Percentiles rank a stretch among this genome's conserved stretches.
phyloP scores from a whole-genome alignment of 345 rosid genomes.

The Eucalyptus sp. region DNA sequence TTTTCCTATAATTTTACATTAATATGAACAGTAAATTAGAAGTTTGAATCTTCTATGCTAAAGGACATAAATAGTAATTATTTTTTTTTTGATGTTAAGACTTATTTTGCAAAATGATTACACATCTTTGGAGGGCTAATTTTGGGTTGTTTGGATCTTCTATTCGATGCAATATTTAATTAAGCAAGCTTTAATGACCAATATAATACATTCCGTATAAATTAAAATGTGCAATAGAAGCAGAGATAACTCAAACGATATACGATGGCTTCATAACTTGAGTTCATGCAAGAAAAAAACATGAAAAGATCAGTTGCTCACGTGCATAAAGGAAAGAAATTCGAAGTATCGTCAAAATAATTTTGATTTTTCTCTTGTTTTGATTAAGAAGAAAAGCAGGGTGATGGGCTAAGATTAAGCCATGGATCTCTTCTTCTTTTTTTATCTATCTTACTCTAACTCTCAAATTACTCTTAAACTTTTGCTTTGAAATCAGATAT shows the following conservation, averaged over 20 bases:
- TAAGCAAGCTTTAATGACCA: too few relatives aligned
- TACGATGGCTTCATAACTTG: neutral
- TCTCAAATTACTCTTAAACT: too few relatives aligned
- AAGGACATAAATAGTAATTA: neutral
- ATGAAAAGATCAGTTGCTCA: neutral
- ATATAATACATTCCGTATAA: too few relatives aligned
- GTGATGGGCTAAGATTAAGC: neutral
- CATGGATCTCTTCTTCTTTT: too few relatives aligned
- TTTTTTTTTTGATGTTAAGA: too few relatives aligned
- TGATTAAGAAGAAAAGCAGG: neutral
- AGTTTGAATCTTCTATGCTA: neutral
- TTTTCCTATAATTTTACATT: too few relatives aligned
- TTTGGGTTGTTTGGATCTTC: neutral
- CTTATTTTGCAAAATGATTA: neutral
- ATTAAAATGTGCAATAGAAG: neutral
- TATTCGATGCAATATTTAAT: neutral
- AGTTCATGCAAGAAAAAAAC: neutral
- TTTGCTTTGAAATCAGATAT: too few relatives aligned
- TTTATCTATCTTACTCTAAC: too few relatives aligned
- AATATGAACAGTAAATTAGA: neutral
- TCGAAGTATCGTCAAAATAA: neutral
- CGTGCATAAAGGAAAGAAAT: neutral
- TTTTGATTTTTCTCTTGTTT: neutral
- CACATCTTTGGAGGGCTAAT: neutral
- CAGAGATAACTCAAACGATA: neutral